Percentiles rank a stretch among this genome's conserved stretches.
Evolutionary conservation across 1,139 yeast species (phyloP).

Genomic region (Geotrichum macrosporum): DNA sequence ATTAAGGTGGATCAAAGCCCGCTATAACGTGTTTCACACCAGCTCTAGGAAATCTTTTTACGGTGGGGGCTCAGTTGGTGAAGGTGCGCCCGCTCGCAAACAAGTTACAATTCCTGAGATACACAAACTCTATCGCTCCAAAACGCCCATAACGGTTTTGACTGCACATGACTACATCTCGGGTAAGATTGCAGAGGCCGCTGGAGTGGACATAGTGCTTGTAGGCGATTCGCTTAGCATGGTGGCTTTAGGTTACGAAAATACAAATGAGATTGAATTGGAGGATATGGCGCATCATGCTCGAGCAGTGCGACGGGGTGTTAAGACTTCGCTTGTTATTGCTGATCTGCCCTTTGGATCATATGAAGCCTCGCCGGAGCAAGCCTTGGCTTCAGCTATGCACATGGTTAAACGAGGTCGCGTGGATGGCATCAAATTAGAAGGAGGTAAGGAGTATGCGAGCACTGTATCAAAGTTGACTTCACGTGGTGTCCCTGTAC

Average conservation of each 20-base stretch:
- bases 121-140: too few species aligned
- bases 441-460: slow-evolving; percentile 64
- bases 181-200: slow-evolving; percentile 63
- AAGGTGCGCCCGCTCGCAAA: too few species aligned
- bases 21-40: too few species aligned
- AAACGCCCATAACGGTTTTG: slow-evolving; percentile 57
- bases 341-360: slow-evolving; percentile 90
- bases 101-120: too few species aligned
- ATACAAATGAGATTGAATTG: slow-evolving; percentile 68
- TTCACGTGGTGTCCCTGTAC: slow-evolving; percentile 75
- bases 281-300: slow-evolving; percentile 73
- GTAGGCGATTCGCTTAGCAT: slow-evolving; percentile 93
- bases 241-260: slow-evolving; percentile 80
- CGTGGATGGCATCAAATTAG: slow-evolving; percentile 80
- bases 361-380: slow-evolving; percentile 59
- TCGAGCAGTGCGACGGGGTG: slow-evolving; percentile 71
- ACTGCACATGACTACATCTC: slow-evolving; percentile 89
- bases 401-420: slow-evolving; percentile 58
- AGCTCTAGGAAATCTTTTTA: too few species aligned
- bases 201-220: slow-evolving; percentile 65
- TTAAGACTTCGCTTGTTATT: slow-evolving; percentile 59
- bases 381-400: slow-evolving; percentile 64
- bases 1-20: too few species aligned
- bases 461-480: slow-evolving; percentile 50
- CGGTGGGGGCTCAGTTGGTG: too few species aligned